These are phyloP conservation scores for Chaetomidium leptoderma DNA, from an alignment of 495 filamentous ascomycete genomes.

Conservation along the genomic window DNA sequence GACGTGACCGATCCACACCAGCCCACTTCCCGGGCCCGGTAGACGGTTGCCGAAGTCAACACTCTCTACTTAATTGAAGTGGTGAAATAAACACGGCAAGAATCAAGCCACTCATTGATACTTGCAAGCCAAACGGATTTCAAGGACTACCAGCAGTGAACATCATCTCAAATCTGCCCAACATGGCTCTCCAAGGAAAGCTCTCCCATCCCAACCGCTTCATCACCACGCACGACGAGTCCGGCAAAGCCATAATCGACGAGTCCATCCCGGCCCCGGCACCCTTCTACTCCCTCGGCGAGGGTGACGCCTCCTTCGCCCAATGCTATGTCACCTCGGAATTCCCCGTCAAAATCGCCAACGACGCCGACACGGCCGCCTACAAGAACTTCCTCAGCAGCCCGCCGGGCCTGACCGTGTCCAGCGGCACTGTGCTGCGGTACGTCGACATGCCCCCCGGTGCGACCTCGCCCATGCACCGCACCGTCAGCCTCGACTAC, in stretches of 20 bases:
- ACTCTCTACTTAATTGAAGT: not conserved
- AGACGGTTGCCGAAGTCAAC: slow-evolving; percentile 3
- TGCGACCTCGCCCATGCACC: slow-evolving; percentile 49
- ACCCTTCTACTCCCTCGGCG: slow-evolving; percentile 31
- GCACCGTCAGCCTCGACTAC: slow-evolving; percentile 62
- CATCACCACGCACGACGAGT: slow-evolving; percentile 41
- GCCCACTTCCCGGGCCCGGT: slow-evolving; percentile 10
- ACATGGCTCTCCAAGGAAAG: slow-evolving; percentile 3
- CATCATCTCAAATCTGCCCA: not conserved
- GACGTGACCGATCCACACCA: not conserved
- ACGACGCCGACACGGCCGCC: slow-evolving; percentile 35
- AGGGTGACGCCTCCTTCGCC: slow-evolving; percentile 37
- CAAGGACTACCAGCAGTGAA: too few relatives aligned
- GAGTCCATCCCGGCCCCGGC: slow-evolving; percentile 37
- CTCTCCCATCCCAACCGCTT: slow-evolving; percentile 40
- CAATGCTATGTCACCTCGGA: slow-evolving; percentile 37
- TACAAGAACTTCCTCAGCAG: slow-evolving; percentile 39
- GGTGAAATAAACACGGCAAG: too few relatives aligned
- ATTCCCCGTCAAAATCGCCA: slow-evolving; percentile 29
- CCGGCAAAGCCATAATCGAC: slow-evolving; percentile 42
- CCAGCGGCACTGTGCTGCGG: slow-evolving; percentile 45
- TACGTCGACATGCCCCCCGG: slow-evolving; percentile 50
- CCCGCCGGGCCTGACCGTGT: slow-evolving; percentile 30
- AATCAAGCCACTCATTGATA: too few relatives aligned
- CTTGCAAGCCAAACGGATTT: too few relatives aligned